phyloP scores from a whole-genome alignment of 2,329 filamentous ascomycete species.

The Stagonosporopsis vannaccii region DNA sequence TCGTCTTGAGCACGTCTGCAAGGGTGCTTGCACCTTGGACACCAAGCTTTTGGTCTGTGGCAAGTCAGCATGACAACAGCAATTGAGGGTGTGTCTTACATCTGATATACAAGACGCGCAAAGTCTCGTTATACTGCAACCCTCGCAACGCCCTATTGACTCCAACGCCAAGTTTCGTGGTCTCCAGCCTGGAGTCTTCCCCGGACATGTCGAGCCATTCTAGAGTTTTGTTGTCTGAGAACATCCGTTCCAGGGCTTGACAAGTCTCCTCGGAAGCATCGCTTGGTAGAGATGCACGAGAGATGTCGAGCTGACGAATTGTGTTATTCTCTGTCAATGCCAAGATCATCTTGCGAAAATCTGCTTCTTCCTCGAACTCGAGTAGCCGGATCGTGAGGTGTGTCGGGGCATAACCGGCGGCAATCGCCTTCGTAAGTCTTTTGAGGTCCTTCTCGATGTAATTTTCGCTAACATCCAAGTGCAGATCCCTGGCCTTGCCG shows the following conservation, averaged over 20 bases:
- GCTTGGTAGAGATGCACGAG: constrained; percentile 72
- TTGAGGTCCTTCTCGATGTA: constrained; percentile 62
- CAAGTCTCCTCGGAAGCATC: constrained; percentile 74
- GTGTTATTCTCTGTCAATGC: constrained; percentile 69
- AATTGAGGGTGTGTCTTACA: constrained; percentile 33
- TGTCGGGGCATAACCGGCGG: constrained; percentile 63
- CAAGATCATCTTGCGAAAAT: constrained; percentile 69
- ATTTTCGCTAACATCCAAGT: constrained; percentile 72
- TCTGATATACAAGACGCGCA: constrained; percentile 70
- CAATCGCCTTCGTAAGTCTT: constrained; percentile 61
- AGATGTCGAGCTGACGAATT: constrained; percentile 71
- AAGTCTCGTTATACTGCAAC: constrained; percentile 67
- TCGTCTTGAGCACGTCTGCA: constrained; percentile 71
- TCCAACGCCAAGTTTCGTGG: constrained; percentile 72
- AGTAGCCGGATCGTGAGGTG: constrained; percentile 72
- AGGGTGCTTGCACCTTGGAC: constrained; percentile 73
- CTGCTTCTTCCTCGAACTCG: constrained; percentile 70
- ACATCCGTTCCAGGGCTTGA: constrained; percentile 67
- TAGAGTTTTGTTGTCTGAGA: constrained; percentile 71
- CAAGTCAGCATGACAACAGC: constrained; percentile 22
- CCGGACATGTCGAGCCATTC: constrained; percentile 74
- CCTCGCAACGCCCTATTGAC: constrained; percentile 71
- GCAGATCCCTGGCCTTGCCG: constrained; percentile 63
- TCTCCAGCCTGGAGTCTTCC: constrained; percentile 74
- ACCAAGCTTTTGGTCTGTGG: constrained; percentile 68